Evolutionary conservation across 441 rosid genomes (phyloP).

Genomic region (Erodium chrysanthum): DNA sequence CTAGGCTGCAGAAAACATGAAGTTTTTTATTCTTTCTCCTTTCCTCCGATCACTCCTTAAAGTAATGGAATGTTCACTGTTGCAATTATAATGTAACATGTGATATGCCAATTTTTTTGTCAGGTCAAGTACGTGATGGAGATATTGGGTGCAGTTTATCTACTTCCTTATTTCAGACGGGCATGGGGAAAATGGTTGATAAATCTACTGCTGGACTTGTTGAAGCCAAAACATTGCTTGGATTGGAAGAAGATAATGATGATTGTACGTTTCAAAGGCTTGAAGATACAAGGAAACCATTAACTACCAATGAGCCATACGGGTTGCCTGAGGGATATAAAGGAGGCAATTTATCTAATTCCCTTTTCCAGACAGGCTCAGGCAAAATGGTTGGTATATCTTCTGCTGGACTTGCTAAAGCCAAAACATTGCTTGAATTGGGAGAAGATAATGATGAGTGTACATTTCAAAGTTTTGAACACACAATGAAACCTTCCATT

Average conservation of each 20-base stretch:
- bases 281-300: constrained; percentile 9
- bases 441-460: constrained; percentile 30
- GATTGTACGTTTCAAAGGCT: constrained; percentile 25
- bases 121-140: constrained; percentile 6
- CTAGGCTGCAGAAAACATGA: background rate
- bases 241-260: constrained; percentile 38
- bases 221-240: constrained; percentile 67
- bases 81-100: background rate
- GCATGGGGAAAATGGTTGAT: constrained; percentile 60
- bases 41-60: background rate
- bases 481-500: constrained; percentile 22
- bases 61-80: background rate
- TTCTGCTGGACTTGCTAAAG: constrained; percentile 58
- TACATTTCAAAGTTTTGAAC: constrained; percentile 28
- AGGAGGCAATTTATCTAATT: constrained; percentile 21
- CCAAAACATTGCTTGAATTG: constrained; percentile 61
- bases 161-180: constrained; percentile 27
- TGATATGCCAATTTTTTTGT: background rate
- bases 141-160: constrained; percentile 13
- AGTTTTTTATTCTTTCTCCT: background rate
- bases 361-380: constrained; percentile 70
- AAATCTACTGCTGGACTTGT: constrained; percentile 54
- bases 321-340: constrained; percentile 12
- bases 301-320: constrained; percentile 22
- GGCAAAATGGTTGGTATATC: constrained; percentile 61